These are phyloP conservation scores for Podila epigama DNA, from an alignment of 192 early-diverging fungal species.

Conservation along the genomic window DNA sequence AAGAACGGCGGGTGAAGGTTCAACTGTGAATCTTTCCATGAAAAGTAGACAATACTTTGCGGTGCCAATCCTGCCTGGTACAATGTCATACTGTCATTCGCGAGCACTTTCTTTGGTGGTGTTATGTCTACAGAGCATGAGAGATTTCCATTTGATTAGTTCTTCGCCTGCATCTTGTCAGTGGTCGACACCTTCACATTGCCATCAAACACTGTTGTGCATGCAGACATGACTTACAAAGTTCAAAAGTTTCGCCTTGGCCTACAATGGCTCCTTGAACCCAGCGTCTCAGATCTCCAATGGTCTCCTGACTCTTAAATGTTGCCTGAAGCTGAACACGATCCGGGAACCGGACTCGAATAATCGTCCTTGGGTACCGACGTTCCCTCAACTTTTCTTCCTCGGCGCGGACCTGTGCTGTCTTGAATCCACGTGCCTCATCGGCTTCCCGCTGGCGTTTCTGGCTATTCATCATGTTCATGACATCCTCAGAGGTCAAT, in stretches of 20 bases:
- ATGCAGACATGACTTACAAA: constrained; percentile 13
- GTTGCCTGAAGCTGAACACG: constrained; percentile 74
- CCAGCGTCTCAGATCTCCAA: constrained; percentile 35
- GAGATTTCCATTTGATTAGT: neutral
- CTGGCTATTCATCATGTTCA: constrained; percentile 67
- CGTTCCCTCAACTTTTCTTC: constrained; percentile 65
- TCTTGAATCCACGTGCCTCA: constrained; percentile 81
- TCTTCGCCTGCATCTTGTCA: too few species aligned
- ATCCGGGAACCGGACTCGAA: constrained; percentile 90
- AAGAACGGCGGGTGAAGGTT: constrained; percentile 32
- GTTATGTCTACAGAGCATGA: constrained; percentile 34
- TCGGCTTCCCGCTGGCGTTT: constrained; percentile 56
- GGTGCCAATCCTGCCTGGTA: constrained; percentile 63
- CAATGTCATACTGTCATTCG: constrained; percentile 50
- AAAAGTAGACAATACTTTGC: constrained; percentile 60
- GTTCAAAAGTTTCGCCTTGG: constrained; percentile 44
- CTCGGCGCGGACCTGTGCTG: constrained; percentile 75
- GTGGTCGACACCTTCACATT: too few species aligned
- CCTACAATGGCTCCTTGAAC: constrained; percentile 34
- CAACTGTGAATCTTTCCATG: constrained; percentile 49
- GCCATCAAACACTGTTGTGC: too few species aligned
- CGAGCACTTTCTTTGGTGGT: constrained; percentile 61
- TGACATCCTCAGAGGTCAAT: constrained; percentile 72
- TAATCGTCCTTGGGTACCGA: constrained; percentile 79
- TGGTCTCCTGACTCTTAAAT: constrained; percentile 70